Percentiles rank a stretch among this genome's conserved stretches.
These are phyloP conservation scores for Carex littledalei DNA, from an alignment of 176 grass and related monocot species.

Conservation along the genomic window DNA sequence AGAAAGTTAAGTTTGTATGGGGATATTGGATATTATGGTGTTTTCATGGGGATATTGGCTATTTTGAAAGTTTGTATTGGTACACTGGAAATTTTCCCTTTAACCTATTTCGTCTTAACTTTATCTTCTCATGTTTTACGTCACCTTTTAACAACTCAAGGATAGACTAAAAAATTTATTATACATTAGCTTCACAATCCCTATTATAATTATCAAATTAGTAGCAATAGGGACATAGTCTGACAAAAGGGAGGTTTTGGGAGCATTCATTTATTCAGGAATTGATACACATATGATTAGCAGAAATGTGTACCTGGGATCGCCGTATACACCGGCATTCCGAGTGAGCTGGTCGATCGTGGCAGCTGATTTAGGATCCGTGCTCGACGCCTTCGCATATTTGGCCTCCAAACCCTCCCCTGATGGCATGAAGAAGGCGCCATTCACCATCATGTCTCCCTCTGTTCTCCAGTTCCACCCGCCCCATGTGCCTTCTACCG, in stretches of 20 bases:
- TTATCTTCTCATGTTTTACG: no score
- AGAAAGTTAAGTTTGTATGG: no score
- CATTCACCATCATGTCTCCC: conserved; percentile 92
- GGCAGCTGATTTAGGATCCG: conserved; percentile 57
- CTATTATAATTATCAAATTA: not conserved
- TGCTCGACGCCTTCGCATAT: conserved; percentile 57
- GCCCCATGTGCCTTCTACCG: conserved; percentile 50
- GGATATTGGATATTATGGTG: no score
- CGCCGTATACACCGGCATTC: conserved; percentile 78
- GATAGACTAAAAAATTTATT: no score
- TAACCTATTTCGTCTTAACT: no score
- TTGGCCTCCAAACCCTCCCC: conserved; percentile 63
- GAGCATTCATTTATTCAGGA: not conserved
- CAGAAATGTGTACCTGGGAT: conserved; percentile 42
- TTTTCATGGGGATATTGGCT: no score
- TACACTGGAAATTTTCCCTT: no score
- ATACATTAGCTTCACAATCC: no score
- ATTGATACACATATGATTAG: not conserved
- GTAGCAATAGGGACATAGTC: not conserved
- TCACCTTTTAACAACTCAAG: no score
- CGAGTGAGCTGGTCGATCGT: conserved; percentile 76
- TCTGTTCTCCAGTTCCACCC: conserved; percentile 98
- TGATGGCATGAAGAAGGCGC: conserved; percentile 90
- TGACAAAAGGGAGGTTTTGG: not conserved
- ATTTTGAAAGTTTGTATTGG: no score